Percentiles rank a stretch among this genome's conserved stretches.
These are phyloP conservation scores for Trichoderma semiorbis DNA, from an alignment of 2,329 filamentous ascomycete genomes.

Conservation along the genomic window DNA sequence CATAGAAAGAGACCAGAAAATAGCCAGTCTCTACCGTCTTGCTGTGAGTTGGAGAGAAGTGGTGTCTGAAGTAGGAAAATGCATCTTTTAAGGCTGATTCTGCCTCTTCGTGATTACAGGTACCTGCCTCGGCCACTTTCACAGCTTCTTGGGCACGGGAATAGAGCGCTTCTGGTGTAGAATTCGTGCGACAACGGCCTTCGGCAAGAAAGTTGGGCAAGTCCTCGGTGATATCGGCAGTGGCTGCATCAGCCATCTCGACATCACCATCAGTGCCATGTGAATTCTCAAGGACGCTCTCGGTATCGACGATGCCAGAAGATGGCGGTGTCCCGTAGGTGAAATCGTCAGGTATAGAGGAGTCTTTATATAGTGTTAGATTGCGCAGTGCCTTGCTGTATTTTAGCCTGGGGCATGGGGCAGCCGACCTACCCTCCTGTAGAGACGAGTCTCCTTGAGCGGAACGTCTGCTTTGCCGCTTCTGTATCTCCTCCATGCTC, in stretches of 20 bases:
- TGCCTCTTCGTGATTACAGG: not conserved
- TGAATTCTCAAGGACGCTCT: too few species aligned
- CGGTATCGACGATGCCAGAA: too few species aligned
- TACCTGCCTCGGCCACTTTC: not conserved
- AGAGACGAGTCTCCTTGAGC: not conserved
- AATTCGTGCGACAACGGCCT: too few species aligned
- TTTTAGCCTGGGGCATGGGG: too few species aligned
- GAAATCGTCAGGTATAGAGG: not conserved
- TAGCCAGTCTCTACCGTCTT: not conserved
- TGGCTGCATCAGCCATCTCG: too few species aligned
- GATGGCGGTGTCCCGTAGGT: not conserved
- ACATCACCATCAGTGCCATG: not conserved
- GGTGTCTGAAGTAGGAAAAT: not conserved
- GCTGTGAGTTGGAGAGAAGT: not conserved
- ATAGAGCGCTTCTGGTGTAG: not conserved
- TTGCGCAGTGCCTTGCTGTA: not conserved
- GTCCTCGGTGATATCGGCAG: not conserved
- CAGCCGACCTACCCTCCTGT: not conserved
- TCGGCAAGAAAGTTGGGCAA: not conserved
- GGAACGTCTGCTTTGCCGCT: accelerated
- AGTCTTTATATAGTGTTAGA: not conserved
- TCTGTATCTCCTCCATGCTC: not conserved
- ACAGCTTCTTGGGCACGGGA: not conserved
- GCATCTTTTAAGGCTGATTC: not conserved
- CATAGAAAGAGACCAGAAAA: not conserved